Evolutionary conservation across 163 green algal genomes (phyloP).

Genomic region (Coccomyxa subellipsoidea): DNA sequence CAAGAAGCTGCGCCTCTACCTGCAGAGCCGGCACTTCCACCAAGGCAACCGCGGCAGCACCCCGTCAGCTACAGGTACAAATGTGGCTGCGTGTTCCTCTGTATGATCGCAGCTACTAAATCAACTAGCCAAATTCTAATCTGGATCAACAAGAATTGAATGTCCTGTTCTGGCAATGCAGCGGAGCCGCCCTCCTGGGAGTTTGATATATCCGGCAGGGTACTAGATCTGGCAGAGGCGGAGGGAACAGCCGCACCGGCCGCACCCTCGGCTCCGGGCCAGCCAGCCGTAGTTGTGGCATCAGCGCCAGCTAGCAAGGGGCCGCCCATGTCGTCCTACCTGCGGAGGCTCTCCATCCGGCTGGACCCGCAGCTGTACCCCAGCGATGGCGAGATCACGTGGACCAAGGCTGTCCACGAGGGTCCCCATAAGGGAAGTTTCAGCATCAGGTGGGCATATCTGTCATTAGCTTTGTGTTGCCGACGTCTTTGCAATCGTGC

Average conservation of each 20-base stretch:
- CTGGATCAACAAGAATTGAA: too few species aligned
- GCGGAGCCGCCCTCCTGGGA: slow-evolving; percentile 21
- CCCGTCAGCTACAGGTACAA: not conserved
- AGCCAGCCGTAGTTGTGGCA: not conserved
- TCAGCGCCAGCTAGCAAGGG: not conserved
- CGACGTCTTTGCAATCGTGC: too few species aligned
- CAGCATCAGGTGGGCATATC: slow-evolving; percentile 19
- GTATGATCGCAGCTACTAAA: too few species aligned
- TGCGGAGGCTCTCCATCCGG: slow-evolving; percentile 15
- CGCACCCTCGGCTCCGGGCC: too few species aligned
- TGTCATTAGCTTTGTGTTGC: too few species aligned
- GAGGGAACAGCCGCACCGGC: not conserved
- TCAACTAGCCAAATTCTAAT: too few species aligned
- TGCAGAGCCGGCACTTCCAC: slow-evolving; percentile 11
- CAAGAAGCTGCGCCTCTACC: slow-evolving; percentile 31
- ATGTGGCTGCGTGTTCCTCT: not conserved
- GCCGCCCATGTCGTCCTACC: not conserved
- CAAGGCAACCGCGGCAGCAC: not conserved
- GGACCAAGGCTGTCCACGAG: slow-evolving; percentile 13
- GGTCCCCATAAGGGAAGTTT: slow-evolving; percentile 11
- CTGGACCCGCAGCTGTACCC: slow-evolving; percentile 18
- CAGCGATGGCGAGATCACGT: slow-evolving; percentile 6
- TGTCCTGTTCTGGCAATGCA: not conserved
- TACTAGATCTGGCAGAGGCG: slow-evolving; percentile 14
- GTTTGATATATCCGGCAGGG: slow-evolving; percentile 18